phyloP scores from a whole-genome alignment of 257 asterid genomes.

The Solanum peruvianum region DNA sequence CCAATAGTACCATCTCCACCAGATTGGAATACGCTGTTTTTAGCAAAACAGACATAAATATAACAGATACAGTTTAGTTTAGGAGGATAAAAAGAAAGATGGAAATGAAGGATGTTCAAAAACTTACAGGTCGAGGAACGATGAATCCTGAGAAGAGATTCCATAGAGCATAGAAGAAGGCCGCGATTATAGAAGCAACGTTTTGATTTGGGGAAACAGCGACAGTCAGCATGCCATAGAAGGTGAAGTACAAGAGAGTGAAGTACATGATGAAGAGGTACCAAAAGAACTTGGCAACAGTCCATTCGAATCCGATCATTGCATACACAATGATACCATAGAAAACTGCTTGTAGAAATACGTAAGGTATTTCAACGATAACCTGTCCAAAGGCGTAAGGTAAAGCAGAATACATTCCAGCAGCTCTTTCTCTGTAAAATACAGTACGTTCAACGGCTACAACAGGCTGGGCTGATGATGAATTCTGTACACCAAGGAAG shows the following conservation, averaged over 20 bases:
- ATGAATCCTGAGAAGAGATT: slow-evolving; percentile 41
- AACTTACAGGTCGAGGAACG: slow-evolving; percentile 36
- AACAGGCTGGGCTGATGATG: slow-evolving; percentile 23
- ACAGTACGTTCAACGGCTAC: slow-evolving; percentile 33
- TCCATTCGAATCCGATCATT: no score
- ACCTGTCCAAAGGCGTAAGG: slow-evolving; percentile 37
- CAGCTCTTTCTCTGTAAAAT: slow-evolving; percentile 45
- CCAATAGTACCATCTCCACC: slow-evolving; percentile 64
- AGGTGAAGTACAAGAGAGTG: slow-evolving; percentile 20
- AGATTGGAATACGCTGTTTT: slow-evolving; percentile 30
- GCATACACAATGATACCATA: no score
- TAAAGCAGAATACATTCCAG: slow-evolving; percentile 50
- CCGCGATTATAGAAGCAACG: slow-evolving; percentile 17
- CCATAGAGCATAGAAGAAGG: slow-evolving; percentile 19
- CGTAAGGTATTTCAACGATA: no score
- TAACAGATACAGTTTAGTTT: not conserved
- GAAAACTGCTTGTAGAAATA: no score
- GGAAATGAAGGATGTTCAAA: not conserved
- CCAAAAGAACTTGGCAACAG: no score
- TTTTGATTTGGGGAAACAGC: slow-evolving; percentile 32
- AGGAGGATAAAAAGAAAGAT: not conserved
- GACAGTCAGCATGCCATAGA: slow-evolving; percentile 47
- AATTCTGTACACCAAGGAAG: slow-evolving; percentile 2
- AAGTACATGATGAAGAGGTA: no score
- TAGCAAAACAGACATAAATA: not conserved